These are phyloP conservation scores for Oryza meyeriana DNA, from an alignment of 176 grass and related monocot genomes.

Conservation along the genomic window DNA sequence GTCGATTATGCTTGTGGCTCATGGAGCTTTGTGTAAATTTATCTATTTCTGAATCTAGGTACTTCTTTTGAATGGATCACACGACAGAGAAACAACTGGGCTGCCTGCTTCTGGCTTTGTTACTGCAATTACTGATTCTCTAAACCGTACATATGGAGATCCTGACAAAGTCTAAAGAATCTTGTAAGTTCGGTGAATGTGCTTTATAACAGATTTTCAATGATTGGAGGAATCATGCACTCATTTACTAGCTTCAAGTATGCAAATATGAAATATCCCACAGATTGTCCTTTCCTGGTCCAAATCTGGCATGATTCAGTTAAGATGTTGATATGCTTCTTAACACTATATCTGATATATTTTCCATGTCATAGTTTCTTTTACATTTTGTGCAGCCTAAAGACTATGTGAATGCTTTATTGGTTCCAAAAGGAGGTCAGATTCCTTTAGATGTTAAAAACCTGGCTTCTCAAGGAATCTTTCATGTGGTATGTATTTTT, in stretches of 20 bases:
- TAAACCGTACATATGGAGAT: constrained; percentile 82
- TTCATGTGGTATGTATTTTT: constrained; percentile 67
- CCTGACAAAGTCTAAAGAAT: constrained; percentile 77
- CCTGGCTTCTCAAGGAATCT: constrained; percentile 70
- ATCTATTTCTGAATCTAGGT: constrained; percentile 49
- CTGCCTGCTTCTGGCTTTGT: constrained; percentile 80
- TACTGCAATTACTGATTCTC: constrained; percentile 86
- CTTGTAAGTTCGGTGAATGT: constrained; percentile 53
- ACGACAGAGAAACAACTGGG: constrained; percentile 89
- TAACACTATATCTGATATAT: constrained; percentile 14
- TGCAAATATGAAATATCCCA: background rate
- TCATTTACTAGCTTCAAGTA: background rate
- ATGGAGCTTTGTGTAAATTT: constrained; percentile 5
- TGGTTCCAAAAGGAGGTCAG: constrained; percentile 79
- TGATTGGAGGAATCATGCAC: background rate
- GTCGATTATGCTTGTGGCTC: background rate
- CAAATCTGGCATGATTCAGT: background rate
- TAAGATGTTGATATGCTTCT: background rate
- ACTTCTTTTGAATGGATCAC: constrained; percentile 87
- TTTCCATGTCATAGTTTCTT: constrained; percentile 22
- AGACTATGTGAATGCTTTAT: constrained; percentile 84
- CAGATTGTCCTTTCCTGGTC: background rate
- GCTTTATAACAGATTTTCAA: background rate
- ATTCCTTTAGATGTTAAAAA: constrained; percentile 62
- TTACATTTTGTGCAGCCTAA: constrained; percentile 50